A percentile compares a stretch with the other conserved stretches of the same genome.
Evolutionary conservation across 2,329 filamentous ascomycete genomes (phyloP).

Genomic region (Chrysoporthe cubensis): DNA sequence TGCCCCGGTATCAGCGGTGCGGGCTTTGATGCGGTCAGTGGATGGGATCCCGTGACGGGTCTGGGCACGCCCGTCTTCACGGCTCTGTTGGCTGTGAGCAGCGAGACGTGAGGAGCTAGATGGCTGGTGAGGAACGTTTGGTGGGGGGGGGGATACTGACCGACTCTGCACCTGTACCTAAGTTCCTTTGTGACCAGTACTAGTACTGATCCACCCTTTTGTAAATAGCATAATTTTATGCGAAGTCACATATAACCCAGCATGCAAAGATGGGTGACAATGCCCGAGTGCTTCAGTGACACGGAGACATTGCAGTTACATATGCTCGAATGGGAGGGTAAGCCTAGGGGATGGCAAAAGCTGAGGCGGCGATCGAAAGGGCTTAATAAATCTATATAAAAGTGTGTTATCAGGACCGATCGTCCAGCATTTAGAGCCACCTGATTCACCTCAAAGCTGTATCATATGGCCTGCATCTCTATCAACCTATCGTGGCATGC

Average conservation of each 20-base stretch:
- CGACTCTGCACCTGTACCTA: not conserved
- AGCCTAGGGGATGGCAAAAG: no score
- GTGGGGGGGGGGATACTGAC: not conserved
- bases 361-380: no score
- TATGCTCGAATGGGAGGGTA: no score
- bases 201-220: not conserved
- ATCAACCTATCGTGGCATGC: not conserved
- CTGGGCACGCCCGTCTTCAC: conserved; percentile 28
- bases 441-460: no score
- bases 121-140: not conserved
- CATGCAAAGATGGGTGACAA: not conserved
- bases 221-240: not conserved
- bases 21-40: conserved; percentile 24
- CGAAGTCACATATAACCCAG: not conserved
- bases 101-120: conserved; percentile 3
- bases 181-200: not conserved
- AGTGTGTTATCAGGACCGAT: no score
- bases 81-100: conserved; percentile 23
- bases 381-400: no score
- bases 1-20: conserved; percentile 22
- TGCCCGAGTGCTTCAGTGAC: not conserved
- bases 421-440: no score
- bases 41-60: conserved; percentile 27
- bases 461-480: not conserved
- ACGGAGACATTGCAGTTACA: not conserved